Conservation (phyloP, 1,284 basidiomycete genomes). For the Sporisorium graminicola region DNA sequence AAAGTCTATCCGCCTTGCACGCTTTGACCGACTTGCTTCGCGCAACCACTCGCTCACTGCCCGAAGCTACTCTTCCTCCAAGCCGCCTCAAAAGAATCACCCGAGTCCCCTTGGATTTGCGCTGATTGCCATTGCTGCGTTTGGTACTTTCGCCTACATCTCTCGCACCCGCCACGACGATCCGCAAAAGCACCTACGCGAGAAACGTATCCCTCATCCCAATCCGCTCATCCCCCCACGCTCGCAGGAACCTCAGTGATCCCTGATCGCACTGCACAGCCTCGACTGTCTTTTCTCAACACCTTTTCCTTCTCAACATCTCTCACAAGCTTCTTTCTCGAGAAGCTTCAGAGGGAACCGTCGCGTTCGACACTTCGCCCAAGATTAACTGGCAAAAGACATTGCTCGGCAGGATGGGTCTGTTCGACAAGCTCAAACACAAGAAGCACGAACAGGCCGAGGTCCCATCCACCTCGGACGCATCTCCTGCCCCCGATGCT, state of each 20-base stretch:
- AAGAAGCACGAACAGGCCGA: slow-evolving; percentile 33
- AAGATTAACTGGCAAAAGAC: slow-evolving; percentile 53
- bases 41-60: background rate
- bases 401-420: slow-evolving; percentile 52
- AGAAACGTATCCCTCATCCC: slow-evolving; percentile 62
- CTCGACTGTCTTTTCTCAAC: background rate
- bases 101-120: slow-evolving; percentile 61
- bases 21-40: slow-evolving; percentile 33
- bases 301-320: background rate
- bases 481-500: slow-evolving; percentile 7
- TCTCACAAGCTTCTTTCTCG: slow-evolving; percentile 14
- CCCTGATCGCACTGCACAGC: background rate
- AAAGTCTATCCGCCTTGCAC: slow-evolving; percentile 24
- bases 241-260: slow-evolving; percentile 48
- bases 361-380: slow-evolving; percentile 37
- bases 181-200: slow-evolving; percentile 50
- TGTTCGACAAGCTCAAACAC: slow-evolving; percentile 50
- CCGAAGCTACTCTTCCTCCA: slow-evolving; percentile 21
- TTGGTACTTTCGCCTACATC: slow-evolving; percentile 61
- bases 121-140: slow-evolving; percentile 52
- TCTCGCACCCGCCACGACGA: slow-evolving; percentile 55
- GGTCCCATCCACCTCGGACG: background rate
- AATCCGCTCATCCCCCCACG: slow-evolving; percentile 65
- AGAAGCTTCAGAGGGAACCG: slow-evolving; percentile 19
- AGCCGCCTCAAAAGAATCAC: slow-evolving; percentile 37